phyloP scores from a whole-genome alignment of 2,329 filamentous ascomycete genomes.

The Aphanoascus verrucosus region DNA sequence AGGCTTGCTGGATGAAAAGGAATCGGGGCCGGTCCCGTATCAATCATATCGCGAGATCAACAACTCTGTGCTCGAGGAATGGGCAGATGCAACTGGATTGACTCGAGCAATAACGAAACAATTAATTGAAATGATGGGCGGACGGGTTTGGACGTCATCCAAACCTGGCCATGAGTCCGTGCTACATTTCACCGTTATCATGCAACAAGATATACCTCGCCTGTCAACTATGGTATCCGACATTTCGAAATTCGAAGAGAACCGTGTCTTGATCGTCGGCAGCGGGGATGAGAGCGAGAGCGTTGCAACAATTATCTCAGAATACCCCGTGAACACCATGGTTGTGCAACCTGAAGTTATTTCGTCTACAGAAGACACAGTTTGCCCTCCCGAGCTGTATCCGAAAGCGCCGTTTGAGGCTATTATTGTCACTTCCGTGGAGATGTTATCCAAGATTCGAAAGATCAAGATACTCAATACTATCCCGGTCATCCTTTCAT shows the following conservation, averaged over 20 bases:
- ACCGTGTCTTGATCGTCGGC: slow-evolving; percentile 1
- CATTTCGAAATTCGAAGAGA: slow-evolving; percentile 1
- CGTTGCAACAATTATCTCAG: not conserved
- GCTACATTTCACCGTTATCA: not conserved
- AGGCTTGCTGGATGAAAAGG: not conserved
- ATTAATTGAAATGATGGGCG: slow-evolving; percentile 1
- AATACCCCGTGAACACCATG: not conserved
- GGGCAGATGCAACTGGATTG: slow-evolving; percentile 2
- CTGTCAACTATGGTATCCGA: not conserved
- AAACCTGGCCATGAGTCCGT: not conserved
- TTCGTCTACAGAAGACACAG: not conserved
- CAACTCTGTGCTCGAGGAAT: not conserved
- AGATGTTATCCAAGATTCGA: not conserved
- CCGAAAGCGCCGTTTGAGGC: slow-evolving; percentile 1
- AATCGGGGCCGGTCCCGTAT: not conserved
- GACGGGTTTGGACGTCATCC: not conserved
- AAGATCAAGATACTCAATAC: not conserved
- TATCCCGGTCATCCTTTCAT: not conserved
- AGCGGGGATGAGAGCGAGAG: not conserved
- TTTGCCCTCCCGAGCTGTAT: not conserved
- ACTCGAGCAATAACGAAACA: not conserved
- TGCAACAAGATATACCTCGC: not conserved
- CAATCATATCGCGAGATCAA: not conserved
- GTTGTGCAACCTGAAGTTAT: not conserved
- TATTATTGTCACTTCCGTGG: slow-evolving; percentile 1